Evolutionary conservation across 2,329 filamentous ascomycete species (phyloP).

Genomic region (Fusarium nygamai): DNA sequence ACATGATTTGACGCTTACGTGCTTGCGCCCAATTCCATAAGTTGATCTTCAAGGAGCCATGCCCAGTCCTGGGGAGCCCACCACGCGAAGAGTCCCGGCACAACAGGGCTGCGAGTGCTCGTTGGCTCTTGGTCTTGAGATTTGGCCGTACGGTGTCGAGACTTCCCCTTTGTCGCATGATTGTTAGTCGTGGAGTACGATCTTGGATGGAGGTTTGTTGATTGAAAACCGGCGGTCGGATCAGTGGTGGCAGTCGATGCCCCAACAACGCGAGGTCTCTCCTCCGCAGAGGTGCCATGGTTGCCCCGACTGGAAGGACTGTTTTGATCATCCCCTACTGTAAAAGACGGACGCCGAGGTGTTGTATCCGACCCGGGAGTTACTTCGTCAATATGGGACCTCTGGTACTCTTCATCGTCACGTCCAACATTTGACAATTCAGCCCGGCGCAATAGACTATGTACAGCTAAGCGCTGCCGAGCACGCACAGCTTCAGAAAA

Average conservation of each 20-base stretch:
- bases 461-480: neutral
- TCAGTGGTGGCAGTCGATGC: neutral
- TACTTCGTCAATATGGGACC: neutral
- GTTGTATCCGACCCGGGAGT: neutral
- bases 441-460: neutral
- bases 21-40: neutral
- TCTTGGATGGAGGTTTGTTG: neutral
- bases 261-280: rapidly evolving
- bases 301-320: rapidly evolving
- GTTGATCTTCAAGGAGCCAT: neutral
- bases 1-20: neutral
- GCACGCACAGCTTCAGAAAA: neutral
- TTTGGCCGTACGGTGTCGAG: neutral
- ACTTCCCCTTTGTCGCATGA: neutral
- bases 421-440: neutral
- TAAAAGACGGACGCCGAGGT: neutral
- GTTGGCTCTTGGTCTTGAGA: neutral
- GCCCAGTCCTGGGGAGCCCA: neutral
- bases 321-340: neutral
- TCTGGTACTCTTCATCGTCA: neutral
- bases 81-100: neutral
- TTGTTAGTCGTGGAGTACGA: neutral
- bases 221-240: neutral
- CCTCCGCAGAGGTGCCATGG: neutral
- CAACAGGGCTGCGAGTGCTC: neutral